phyloP scores from a whole-genome alignment of 345 rosid species.

The Aquilaria sinensis region DNA sequence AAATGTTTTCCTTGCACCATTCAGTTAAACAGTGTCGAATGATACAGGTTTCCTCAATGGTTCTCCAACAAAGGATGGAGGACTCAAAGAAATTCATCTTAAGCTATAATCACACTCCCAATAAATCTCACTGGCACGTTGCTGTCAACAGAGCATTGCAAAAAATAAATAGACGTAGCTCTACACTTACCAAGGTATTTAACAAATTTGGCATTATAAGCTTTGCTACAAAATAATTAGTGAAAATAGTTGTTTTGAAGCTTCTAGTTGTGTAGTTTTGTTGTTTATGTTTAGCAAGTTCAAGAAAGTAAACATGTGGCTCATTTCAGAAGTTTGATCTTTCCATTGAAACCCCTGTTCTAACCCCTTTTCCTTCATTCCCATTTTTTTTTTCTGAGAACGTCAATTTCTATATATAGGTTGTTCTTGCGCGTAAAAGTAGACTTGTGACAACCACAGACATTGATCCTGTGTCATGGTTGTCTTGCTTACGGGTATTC shows the following conservation, averaged over 20 bases:
- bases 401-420: conserved; percentile 36
- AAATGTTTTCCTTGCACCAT: neutral
- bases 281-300: too few relatives aligned
- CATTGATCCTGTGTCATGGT: conserved; percentile 73
- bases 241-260: too few relatives aligned
- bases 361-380: too few relatives aligned
- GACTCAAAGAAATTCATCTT: conserved; percentile 41
- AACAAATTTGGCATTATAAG: neutral
- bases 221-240: neutral
- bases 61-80: conserved; percentile 36
- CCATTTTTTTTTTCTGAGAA: neutral
- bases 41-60: conserved; percentile 48
- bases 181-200: conserved; percentile 58
- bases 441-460: conserved; percentile 53
- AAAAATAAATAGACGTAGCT: conserved; percentile 42
- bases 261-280: too few relatives aligned
- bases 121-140: conserved; percentile 47
- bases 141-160: conserved; percentile 61
- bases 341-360: too few relatives aligned
- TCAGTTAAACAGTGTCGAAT: neutral
- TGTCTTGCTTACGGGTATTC: conserved; percentile 75
- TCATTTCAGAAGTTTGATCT: too few relatives aligned
- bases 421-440: conserved; percentile 87
- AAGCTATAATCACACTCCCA: conserved; percentile 56
- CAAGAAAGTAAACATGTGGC: too few relatives aligned